Evolutionary conservation across 345 rosid genomes (phyloP).

Genomic region (Viola odorata): DNA sequence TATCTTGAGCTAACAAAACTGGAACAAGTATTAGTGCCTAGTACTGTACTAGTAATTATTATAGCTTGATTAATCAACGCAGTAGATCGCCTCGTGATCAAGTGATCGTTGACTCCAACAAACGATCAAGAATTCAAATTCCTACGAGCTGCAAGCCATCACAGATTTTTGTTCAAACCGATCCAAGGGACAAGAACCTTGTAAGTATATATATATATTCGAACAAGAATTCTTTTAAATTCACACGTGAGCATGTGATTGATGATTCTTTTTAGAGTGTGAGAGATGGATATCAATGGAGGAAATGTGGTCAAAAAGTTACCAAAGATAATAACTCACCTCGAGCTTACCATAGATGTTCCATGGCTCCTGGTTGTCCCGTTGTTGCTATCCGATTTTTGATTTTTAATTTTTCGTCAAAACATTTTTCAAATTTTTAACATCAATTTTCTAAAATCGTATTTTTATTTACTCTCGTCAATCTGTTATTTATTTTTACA

Average conservation of each 20-base stretch:
- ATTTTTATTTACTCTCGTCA: no score
- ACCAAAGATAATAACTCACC: conserved; percentile 60
- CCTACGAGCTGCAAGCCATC: conserved; percentile 20
- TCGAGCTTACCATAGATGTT: conserved; percentile 56
- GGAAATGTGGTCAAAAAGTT: conserved; percentile 63
- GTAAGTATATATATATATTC: conserved; percentile 23
- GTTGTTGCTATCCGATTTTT: no score
- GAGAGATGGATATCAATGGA: conserved; percentile 65
- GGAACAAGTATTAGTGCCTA: neutral
- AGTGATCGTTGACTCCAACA: conserved; percentile 11
- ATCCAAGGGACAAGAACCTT: conserved; percentile 35
- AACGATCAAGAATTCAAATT: conserved; percentile 16
- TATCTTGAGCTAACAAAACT: conserved; percentile 12
- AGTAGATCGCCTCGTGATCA: neutral
- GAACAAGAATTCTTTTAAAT: neutral
- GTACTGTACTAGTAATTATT: neutral
- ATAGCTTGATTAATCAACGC: neutral
- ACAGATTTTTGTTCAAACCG: conserved; percentile 29
- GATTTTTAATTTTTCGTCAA: no score
- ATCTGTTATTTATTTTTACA: no score
- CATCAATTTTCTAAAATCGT: no score
- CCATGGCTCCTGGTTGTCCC: conserved; percentile 48
- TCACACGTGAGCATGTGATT: neutral
- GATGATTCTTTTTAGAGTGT: conserved; percentile 26
- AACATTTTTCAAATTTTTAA: no score